Conservation (phyloP, 192 early-diverging fungal genomes). For the Gonapodya prolifera region DNA sequence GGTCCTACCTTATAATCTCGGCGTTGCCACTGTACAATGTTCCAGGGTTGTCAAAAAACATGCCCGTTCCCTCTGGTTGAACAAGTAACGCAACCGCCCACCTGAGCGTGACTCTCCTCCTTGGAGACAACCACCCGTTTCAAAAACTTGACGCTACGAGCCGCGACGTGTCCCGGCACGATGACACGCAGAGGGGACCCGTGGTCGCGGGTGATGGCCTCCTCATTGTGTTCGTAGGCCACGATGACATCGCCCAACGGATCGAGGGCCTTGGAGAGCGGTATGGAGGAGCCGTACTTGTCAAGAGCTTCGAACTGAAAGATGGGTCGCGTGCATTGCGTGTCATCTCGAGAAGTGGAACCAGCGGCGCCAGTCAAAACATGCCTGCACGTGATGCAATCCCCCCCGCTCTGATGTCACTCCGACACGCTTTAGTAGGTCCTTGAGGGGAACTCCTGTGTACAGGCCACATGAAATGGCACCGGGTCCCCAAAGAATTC, state of each 20-base stretch:
- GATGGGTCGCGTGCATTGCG: too few species aligned
- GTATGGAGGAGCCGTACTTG: background rate
- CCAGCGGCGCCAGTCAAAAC: background rate
- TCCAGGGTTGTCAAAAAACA: background rate
- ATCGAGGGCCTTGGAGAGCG: background rate
- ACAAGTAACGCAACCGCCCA: background rate
- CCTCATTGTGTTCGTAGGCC: background rate
- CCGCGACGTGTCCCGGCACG: constrained; percentile 1
- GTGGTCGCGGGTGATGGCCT: background rate
- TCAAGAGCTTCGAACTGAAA: background rate
- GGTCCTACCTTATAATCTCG: background rate
- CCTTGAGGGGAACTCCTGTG: background rate
- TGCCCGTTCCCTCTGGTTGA: background rate
- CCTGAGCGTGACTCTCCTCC: background rate
- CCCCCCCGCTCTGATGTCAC: background rate
- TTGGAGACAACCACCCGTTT: background rate
- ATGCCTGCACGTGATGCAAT: background rate
- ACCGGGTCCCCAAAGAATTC: background rate
- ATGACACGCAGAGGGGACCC: background rate
- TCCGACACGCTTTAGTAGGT: background rate
- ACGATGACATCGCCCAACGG: background rate
- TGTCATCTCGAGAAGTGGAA: too few species aligned
- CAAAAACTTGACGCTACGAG: constrained; percentile 3
- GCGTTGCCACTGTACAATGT: constrained; percentile 1
- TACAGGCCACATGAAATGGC: background rate